Evolutionary conservation across 2,329 filamentous ascomycete genomes (phyloP), one percentile per base, ranked within the genome.

Genomic region (Trichoderma oligosporum): DNA sequence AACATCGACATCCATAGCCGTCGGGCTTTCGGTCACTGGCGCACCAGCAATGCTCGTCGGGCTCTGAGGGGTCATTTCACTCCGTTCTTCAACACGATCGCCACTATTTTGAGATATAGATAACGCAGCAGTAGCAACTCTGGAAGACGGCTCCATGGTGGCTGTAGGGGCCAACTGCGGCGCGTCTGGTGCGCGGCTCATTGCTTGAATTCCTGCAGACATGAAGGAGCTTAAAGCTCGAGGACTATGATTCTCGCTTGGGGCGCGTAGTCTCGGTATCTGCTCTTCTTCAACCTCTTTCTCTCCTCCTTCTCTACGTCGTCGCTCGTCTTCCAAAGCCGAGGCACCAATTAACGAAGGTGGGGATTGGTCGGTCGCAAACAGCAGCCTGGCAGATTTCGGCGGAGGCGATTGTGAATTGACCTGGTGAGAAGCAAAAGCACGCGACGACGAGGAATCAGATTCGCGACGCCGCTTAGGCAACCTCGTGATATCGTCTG

Each of bases 161-260:
- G 75, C 74, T 11, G 75, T 77, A 1, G 76, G 73, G 49, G 72
- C 74, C 29, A 68, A 57, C 61, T 68, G 74, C n/a, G 78, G 76
- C 61, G 75, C 76, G 68, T 84, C 81, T 56, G 77, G 73, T n/a
- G 80, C 73, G 59, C 79, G 80, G 67, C 80, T 83, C 73, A 84
- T 80, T 46, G 74, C 74, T 61, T 78, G 71, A 22, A 76, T 75
- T 56, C 73, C 77, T 42, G 77, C 78, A 33, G 81, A 79, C 73
- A 84, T 76, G 46, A 85, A 72, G 18, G 80, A 79, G 20, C 76
- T 74, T 27, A 85, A 70, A 29, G 76, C 79, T 59, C 73, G 77
- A 53, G 82, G 80, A n/a, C 74, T 74, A 18, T 80, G 78, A 54
- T 82, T 82, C 38, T 82, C 79, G 66, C 75, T 82, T 48, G 73